Conservation (phyloP, 352 stramenopile genomes). For the Pseudoperonospora humuli region DNA sequence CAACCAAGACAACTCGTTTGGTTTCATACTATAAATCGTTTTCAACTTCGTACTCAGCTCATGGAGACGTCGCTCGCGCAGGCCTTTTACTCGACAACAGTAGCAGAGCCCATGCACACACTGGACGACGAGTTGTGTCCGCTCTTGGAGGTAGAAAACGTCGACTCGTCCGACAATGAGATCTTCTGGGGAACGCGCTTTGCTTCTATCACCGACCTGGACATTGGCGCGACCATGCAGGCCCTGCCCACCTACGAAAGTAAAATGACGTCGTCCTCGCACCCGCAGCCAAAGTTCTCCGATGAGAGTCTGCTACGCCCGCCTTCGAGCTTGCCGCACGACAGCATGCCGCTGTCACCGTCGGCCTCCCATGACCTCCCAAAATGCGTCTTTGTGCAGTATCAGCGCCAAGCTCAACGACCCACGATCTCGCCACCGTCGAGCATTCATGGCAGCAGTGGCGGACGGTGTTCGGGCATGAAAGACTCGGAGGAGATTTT, state of each 20-base stretch:
- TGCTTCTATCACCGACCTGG: constrained; percentile 47
- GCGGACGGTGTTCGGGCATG: constrained; percentile 14
- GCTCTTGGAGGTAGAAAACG: constrained; percentile 31
- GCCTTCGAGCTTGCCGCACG: constrained; percentile 15
- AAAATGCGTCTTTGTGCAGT: constrained; percentile 1
- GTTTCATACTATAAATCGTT: too few relatives aligned
- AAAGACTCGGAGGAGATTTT: constrained; percentile 71
- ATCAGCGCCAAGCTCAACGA: constrained; percentile 15
- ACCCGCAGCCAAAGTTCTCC: constrained; percentile 16
- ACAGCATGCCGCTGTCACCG: constrained; percentile 11
- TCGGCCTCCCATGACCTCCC: constrained; percentile 13
- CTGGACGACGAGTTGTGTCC: constrained; percentile 56
- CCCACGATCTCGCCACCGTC: too few relatives aligned
- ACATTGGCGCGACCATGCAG: constrained; percentile 53
- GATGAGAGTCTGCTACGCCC: constrained; percentile 18
- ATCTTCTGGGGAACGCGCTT: constrained; percentile 55
- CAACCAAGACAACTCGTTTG: too few relatives aligned
- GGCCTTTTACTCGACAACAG: too few relatives aligned
- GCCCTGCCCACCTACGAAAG: constrained; percentile 30
- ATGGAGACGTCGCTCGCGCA: too few relatives aligned
- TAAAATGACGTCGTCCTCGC: constrained; percentile 1
- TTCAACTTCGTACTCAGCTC: too few relatives aligned
- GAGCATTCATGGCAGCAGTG: constrained; percentile 29
- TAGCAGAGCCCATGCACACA: constrained; percentile 12
- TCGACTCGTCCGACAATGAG: constrained; percentile 37